Percentiles rank a stretch among this genome's conserved stretches.
Evolutionary conservation across 345 rosid species (phyloP).

Genomic region (Arabis hirsuta): DNA sequence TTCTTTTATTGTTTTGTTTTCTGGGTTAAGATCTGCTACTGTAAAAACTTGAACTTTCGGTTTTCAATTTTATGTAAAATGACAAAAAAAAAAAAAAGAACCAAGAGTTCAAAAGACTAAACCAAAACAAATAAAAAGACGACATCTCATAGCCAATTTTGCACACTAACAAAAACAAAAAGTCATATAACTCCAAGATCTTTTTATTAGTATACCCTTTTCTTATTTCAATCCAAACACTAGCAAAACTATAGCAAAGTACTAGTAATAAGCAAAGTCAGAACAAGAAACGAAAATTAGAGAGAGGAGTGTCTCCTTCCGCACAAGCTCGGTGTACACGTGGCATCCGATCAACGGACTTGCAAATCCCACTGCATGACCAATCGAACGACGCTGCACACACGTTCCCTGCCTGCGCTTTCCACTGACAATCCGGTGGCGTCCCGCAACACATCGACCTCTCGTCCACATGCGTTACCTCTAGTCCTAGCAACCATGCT

Average conservation of each 20-base stretch:
- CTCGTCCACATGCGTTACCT: constrained; percentile 84
- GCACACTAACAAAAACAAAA: not conserved
- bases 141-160: constrained; percentile 1
- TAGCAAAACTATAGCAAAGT: constrained; percentile 8
- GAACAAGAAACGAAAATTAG: constrained; percentile 40
- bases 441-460: constrained; percentile 91
- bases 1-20: too few species aligned
- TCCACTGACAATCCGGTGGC: constrained; percentile 79
- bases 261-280: not conserved
- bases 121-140: not conserved
- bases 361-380: constrained; percentile 90
- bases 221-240: constrained; percentile 25
- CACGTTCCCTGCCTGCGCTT: constrained; percentile 67
- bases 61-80: too few species aligned
- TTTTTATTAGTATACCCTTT: constrained; percentile 23
- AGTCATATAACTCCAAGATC: not conserved
- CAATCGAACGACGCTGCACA: constrained; percentile 93
- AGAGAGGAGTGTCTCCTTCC: constrained; percentile 69
- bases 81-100: too few species aligned
- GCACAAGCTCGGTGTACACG: constrained; percentile 71
- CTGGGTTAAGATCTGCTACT: too few species aligned
- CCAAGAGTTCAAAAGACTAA: not conserved
- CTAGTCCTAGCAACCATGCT: constrained; percentile 82
- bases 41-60: too few species aligned
- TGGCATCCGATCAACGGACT: constrained; percentile 74